Evolutionary conservation across 1,284 basidiomycete species (phyloP), one percentile per base, ranked within the genome.

Genomic region (Ganoderma lingzhi): DNA sequence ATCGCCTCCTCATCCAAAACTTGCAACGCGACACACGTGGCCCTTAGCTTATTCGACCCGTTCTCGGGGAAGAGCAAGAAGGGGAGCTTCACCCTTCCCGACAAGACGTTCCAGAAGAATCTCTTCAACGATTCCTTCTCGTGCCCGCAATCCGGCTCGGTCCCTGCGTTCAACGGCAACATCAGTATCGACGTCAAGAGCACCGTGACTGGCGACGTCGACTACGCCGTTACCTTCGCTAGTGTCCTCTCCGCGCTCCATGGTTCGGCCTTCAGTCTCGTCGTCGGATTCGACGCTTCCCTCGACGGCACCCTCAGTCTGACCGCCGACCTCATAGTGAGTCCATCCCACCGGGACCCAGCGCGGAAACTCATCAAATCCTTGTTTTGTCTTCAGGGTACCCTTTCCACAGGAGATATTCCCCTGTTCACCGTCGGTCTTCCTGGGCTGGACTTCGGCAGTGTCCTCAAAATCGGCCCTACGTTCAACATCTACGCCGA

Each of bases 391-490:
- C 1, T 28, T 9, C 35, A 66, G 65, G 65, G 59, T 1, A 63
- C 17, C 2, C 39, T 67, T n/a, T 12, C n/a, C 39, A 44, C 62
- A 10, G 66, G 53, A 23, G 41, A 60, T 14, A 28, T 48, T 3
- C 5, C 23, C 1, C 42, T 63, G 9, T 42, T 10, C 19, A 15
- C 41, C 2, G 39, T 62, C 15, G 17, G 23, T 3, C 58, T 66
- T 8, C 53, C 61, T 2, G 44, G 30, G 4, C 62, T 61, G 17
- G 56, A 42, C 23, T 63, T 67, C 17, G 55, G 53, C 4, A 76
- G 76, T 9, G 75, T 83, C 63, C 60, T 83, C 58, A 75, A 71
- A 19, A 37, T 83, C 60, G 82, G 81, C 9, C 81, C 82, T 1
- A 71, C 75, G 12, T 81, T 84, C 76, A 64, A 71, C 41, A 62